Base-by-base conservation (phyloP, 495 filamentous ascomycete species). In the Penicillium cataractarum region DNA sequence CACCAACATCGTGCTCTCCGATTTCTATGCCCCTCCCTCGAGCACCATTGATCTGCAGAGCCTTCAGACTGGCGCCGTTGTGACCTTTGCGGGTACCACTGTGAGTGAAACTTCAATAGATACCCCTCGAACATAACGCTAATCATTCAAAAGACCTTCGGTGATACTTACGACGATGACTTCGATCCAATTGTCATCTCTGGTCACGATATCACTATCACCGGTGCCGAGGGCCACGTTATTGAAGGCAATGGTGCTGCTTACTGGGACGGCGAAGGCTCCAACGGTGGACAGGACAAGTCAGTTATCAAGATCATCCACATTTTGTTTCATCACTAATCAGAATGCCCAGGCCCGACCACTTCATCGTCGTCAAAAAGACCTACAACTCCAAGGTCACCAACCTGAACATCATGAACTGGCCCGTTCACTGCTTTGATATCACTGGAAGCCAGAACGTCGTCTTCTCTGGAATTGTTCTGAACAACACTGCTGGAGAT, bases 401-500 rank as follows among this genome's bases (percentile, higher is more conserved):
- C 22, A 67, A 68, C 42, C 63, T 84, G 29, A 67, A 78, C 26
- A 76, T 84, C 58, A 61, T 77, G 68, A 87, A 90, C 69, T 82
- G 83, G 19, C 88, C 87, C 0, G 84, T 89, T 10, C 87, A 90
- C 56, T 78, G 73, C 31, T 83, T 90, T 66, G 80, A 75, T 62
- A 83, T 89, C 60, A 79, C 85, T 64, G 58, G 54, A 21, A 69
- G 69, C 10, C 69, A 77, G 13, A 75, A 79, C 32, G 72, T 89
- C 13, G 81, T 74, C 0, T 48, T 90, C 29, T 71, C 70, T 33
- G 65, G 74, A 40, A 76, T 89, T 61, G 85, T 80, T 13, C 81
- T 90, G 62, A 82, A 89, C 63, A 86, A 87, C 75, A 78, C 76
- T 12, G 85, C 76, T n/a, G 87, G 85, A 26, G 80, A 84, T 54